Evolutionary conservation across 78 protist species (phyloP).

Genomic region (Emiliania huxleyi): DNA sequence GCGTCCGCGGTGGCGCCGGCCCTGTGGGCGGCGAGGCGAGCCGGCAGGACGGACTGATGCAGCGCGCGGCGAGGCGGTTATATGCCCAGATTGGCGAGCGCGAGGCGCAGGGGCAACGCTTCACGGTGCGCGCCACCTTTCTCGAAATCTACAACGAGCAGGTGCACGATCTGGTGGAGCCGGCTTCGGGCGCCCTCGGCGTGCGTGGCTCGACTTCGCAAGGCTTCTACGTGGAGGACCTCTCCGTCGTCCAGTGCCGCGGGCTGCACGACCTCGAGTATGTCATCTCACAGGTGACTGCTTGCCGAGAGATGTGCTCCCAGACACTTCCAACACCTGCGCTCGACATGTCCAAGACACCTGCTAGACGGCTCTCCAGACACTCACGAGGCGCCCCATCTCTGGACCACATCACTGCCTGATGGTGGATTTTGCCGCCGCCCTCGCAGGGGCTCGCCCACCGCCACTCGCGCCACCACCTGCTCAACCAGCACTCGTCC

Average conservation of each 20-base stretch:
- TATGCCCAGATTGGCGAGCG: background rate
- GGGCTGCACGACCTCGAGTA: background rate
- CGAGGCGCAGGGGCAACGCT: background rate
- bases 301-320: no score
- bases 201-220: background rate
- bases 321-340: no score
- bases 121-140: conserved; percentile 15
- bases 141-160: conserved; percentile 49
- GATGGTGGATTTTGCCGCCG: no score
- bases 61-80: background rate
- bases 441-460: background rate
- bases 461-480: background rate
- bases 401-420: no score
- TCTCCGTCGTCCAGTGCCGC: conserved; percentile 18
- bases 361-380: no score
- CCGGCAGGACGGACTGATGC: background rate
- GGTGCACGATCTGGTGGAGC: conserved; percentile 6
- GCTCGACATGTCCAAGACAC: no score
- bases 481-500: background rate
- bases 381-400: no score
- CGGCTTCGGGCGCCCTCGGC: background rate
- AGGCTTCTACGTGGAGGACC: conserved; percentile 15
- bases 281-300: no score
- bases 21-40: background rate
- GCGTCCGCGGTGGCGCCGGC: background rate